Conservation (phyloP, 768 basidiomycete genomes). For the Cystofilobasidium capitatum region DNA sequence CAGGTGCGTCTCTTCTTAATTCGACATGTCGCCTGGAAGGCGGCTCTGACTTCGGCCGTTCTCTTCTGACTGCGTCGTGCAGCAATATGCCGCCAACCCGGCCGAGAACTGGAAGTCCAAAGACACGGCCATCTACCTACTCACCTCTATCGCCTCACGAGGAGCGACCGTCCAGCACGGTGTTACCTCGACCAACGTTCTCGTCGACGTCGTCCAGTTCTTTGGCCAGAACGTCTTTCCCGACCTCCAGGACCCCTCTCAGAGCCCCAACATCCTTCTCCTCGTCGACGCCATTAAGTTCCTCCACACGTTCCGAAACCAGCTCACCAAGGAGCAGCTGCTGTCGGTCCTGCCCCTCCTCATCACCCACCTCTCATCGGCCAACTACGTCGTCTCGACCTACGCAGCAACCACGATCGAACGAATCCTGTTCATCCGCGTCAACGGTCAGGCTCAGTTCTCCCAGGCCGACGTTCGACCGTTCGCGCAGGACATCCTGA, state of each 20-base stretch:
- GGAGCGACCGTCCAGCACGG: constrained; percentile 83
- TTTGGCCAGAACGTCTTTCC: constrained; percentile 84
- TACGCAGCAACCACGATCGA: constrained; percentile 99
- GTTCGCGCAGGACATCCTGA: constrained; percentile 58
- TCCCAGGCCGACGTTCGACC: constrained; percentile 76
- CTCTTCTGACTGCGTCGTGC: too few species aligned
- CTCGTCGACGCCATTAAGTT: constrained; percentile 95
- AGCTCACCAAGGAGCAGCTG: constrained; percentile 90
- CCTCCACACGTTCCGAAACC: constrained; percentile 83
- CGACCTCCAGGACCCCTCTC: constrained; percentile 64
- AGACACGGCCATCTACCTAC: constrained; percentile 81
- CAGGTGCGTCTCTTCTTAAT: constrained; percentile 34
- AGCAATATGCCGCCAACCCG: constrained; percentile 51
- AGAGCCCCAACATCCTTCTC: constrained; percentile 55
- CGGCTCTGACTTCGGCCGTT: background rate
- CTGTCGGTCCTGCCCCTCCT: constrained; percentile 81
- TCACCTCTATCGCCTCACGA: constrained; percentile 85
- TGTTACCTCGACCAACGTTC: constrained; percentile 81
- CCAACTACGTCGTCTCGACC: constrained; percentile 85
- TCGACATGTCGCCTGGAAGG: background rate
- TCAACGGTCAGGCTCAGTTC: constrained; percentile 68
- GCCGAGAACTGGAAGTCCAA: constrained; percentile 75
- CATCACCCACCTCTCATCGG: constrained; percentile 65
- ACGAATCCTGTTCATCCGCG: constrained; percentile 81
- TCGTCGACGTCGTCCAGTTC: constrained; percentile 89